phyloP scores from a whole-genome alignment of 495 filamentous ascomycete species.

The Penicillium ochrochloron region DNA sequence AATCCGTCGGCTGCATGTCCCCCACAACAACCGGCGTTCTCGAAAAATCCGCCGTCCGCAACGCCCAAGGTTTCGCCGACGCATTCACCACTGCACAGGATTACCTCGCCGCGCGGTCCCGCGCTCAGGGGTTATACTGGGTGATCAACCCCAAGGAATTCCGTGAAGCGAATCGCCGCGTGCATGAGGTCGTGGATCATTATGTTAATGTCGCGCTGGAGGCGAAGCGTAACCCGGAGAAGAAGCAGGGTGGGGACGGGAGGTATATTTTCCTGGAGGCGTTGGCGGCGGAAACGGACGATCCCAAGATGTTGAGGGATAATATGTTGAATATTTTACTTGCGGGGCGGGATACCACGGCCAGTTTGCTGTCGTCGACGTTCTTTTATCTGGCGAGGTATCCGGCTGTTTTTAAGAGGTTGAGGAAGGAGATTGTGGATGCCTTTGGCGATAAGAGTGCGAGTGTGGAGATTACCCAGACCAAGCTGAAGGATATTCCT shows the following conservation, averaged over 20 bases:
- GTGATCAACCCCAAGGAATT: slow-evolving; percentile 45
- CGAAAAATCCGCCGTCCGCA: slow-evolving; percentile 38
- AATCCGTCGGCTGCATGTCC: slow-evolving; percentile 52
- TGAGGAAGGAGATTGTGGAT: slow-evolving; percentile 68
- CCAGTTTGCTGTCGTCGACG: slow-evolving; percentile 62
- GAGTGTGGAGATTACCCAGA: slow-evolving; percentile 56
- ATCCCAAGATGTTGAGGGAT: slow-evolving; percentile 62
- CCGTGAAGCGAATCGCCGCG: slow-evolving; percentile 39
- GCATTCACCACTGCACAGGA: slow-evolving; percentile 52
- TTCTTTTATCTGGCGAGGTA: slow-evolving; percentile 65
- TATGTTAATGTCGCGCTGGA: slow-evolving; percentile 52
- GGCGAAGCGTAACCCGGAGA: slow-evolving; percentile 34
- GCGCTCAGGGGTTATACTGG: slow-evolving; percentile 45
- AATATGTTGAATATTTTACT: slow-evolving; percentile 69
- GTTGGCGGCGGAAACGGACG: slow-evolving; percentile 60
- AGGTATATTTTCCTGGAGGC: slow-evolving; percentile 70
- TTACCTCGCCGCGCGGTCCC: slow-evolving; percentile 35
- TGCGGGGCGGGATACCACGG: slow-evolving; percentile 71
- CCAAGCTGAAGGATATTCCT: slow-evolving; percentile 44
- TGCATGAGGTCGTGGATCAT: slow-evolving; percentile 55
- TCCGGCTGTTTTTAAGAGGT: slow-evolving; percentile 49
- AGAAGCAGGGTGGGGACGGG: slow-evolving; percentile 26
- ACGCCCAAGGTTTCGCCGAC: slow-evolving; percentile 48
- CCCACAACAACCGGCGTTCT: slow-evolving; percentile 31
- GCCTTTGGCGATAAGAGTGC: slow-evolving; percentile 79